Conservation (phyloP, 148 eudicot genomes). For the Camellia sinensis region DNA sequence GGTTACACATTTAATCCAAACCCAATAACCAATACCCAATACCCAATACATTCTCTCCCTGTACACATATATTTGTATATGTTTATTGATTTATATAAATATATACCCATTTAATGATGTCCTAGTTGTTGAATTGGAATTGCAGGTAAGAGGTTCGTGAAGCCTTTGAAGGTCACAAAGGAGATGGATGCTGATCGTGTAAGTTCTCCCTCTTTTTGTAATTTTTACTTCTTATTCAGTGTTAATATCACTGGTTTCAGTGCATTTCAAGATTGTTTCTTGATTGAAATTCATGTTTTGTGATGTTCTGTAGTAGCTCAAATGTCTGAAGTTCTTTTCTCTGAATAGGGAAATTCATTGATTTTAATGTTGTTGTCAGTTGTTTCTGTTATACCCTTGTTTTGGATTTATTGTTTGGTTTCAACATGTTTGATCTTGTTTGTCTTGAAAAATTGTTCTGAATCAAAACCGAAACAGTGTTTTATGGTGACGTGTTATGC, state of each 20-base stretch:
- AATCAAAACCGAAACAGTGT: no score
- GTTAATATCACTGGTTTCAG: not conserved
- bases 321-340: not conserved
- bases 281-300: not conserved
- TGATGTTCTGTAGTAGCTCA: not conserved
- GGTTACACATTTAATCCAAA: constrained; percentile 26
- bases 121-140: constrained; percentile 11
- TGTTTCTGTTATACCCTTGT: no score
- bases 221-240: not conserved
- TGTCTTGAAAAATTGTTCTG: no score
- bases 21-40: not conserved
- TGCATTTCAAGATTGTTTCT: not conserved
- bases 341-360: no score
- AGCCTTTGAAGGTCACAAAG: constrained; percentile 58
- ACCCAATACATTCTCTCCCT: not conserved
- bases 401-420: no score
- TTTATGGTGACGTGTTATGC: not conserved
- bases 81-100: not conserved
- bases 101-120: not conserved
- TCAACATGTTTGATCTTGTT: no score
- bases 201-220: constrained; percentile 8
- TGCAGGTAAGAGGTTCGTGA: constrained; percentile 65
- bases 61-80: not conserved
- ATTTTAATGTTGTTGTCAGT: no score
- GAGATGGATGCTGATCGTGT: constrained; percentile 70